A percentile compares a stretch with the other conserved stretches of the same genome.
These are phyloP conservation scores for Medicago arabica DNA, from an alignment of 306 rosid species.

Conservation along the genomic window DNA sequence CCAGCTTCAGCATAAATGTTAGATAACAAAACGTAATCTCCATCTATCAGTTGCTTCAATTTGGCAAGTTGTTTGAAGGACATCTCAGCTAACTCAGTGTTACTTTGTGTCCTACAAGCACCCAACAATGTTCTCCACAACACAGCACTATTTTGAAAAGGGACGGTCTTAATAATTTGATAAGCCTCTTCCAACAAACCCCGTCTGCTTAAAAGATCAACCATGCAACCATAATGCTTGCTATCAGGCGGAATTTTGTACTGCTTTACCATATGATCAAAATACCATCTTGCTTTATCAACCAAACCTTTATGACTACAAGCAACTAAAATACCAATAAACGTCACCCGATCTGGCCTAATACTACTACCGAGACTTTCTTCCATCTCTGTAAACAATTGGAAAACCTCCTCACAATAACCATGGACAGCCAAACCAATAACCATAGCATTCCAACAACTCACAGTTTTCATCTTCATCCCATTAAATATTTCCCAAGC, in stretches of 20 bases:
- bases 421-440: constrained; percentile 79
- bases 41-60: constrained; percentile 57
- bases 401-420: constrained; percentile 56
- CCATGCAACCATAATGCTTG: constrained; percentile 78
- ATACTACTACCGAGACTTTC: constrained; percentile 38
- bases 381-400: constrained; percentile 61
- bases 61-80: constrained; percentile 59
- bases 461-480: constrained; percentile 58
- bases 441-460: constrained; percentile 82
- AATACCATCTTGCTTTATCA: constrained; percentile 66
- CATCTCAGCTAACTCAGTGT: constrained; percentile 63
- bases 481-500: constrained; percentile 66
- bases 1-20: constrained; percentile 71
- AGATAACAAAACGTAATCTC: constrained; percentile 69
- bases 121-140: constrained; percentile 76
- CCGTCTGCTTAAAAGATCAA: constrained; percentile 71
- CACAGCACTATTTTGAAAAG: constrained; percentile 45
- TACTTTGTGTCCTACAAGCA: constrained; percentile 64
- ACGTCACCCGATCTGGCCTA: constrained; percentile 63
- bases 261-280: constrained; percentile 51
- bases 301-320: constrained; percentile 78
- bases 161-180: constrained; percentile 49
- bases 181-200: constrained; percentile 67
- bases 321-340: constrained; percentile 68
- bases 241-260: constrained; percentile 55